Percentiles rank a stretch among this genome's conserved stretches.
Evolutionary conservation across 306 rosid genomes (phyloP).

Genomic region (Quercus aquifolioides): DNA sequence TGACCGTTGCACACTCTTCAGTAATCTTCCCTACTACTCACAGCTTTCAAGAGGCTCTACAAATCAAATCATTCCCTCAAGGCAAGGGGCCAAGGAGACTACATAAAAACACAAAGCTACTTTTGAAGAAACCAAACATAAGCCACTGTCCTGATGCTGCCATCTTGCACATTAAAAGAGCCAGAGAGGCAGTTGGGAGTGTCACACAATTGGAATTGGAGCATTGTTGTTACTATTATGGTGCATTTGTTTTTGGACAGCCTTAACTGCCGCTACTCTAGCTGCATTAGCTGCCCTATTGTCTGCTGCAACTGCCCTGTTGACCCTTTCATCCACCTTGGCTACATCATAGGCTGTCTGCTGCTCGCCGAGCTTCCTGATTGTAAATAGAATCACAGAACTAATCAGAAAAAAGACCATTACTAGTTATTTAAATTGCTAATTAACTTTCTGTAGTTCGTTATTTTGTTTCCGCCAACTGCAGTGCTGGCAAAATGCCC

Average conservation of each 20-base stretch:
- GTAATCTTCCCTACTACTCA: conserved; percentile 8
- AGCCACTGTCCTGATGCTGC: conserved; percentile 28
- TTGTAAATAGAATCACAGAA: conserved; percentile 12
- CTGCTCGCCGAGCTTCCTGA: conserved; percentile 93
- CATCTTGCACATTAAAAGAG: conserved; percentile 24
- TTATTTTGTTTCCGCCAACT: neutral
- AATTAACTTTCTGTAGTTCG: neutral
- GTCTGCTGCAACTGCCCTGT: conserved; percentile 82
- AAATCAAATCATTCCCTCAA: conserved; percentile 8
- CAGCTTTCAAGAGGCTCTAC: conserved; percentile 10
- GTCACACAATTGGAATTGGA: conserved; percentile 56
- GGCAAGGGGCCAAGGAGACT: conserved; percentile 26
- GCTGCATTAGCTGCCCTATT: conserved; percentile 98
- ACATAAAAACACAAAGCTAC: conserved; percentile 25
- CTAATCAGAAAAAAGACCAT: neutral
- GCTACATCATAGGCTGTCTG: conserved; percentile 81
- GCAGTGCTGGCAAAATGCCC: neutral
- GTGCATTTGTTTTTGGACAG: conserved; percentile 87
- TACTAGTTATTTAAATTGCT: neutral
- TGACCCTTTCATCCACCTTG: conserved; percentile 94
- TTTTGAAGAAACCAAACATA: conserved; percentile 14
- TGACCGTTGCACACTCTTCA: conserved; percentile 24
- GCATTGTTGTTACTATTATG: conserved; percentile 44
- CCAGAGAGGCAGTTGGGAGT: conserved; percentile 11
- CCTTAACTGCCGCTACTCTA: conserved; percentile 94